phyloP scores from a whole-genome alignment of 2,329 filamentous ascomycete species.

The Akanthomyces dipterigenus region DNA sequence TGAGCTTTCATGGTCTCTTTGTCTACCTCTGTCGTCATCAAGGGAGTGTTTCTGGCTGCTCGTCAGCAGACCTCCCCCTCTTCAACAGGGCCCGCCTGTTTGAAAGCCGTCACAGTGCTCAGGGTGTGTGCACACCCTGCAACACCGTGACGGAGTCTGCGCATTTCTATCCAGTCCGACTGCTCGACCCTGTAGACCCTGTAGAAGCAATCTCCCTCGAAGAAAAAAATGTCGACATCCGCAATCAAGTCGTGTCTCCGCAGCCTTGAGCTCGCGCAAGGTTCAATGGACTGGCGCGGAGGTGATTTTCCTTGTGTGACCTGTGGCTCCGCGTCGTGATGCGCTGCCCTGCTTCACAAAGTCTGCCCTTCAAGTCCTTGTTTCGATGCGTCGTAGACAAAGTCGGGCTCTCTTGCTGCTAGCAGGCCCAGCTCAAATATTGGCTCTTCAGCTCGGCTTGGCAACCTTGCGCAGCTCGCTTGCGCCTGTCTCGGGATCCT shows the following conservation, averaged over 20 bases:
- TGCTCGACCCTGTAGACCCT: not conserved
- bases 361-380: not conserved
- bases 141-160: not conserved
- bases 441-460: slow-evolving; percentile 65
- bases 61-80: not conserved
- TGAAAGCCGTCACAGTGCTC: not conserved
- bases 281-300: not conserved
- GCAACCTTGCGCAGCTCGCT: slow-evolving; percentile 86
- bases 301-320: not conserved
- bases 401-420: not conserved
- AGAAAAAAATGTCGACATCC: not conserved
- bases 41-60: not conserved
- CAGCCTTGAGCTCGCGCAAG: not conserved
- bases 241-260: not conserved
- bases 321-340: not conserved
- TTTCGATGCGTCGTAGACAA: not conserved
- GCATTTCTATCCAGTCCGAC: not conserved
- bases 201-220: not conserved
- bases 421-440: not conserved
- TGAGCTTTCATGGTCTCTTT: not conserved
- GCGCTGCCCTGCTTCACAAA: not conserved
- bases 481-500: slow-evolving; percentile 69
- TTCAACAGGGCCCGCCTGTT: not conserved
- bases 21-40: not conserved
- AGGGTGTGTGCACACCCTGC: not conserved